Percentiles rank a stretch among this genome's conserved stretches.
Conservation (phyloP, 1,284 basidiomycete species). For the Ceratobasidium sp. region DNA sequence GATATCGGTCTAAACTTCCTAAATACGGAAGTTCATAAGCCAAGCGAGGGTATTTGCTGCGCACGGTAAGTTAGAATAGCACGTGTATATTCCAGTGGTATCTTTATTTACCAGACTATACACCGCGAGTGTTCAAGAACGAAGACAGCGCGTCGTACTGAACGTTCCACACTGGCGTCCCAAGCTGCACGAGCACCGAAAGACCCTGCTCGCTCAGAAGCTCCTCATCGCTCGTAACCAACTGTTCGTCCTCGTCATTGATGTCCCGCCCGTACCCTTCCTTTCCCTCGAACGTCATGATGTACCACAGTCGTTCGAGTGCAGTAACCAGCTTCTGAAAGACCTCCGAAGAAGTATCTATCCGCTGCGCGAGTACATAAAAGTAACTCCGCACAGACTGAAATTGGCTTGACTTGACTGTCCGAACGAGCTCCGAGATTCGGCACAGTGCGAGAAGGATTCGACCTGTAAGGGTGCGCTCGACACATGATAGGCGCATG, state of each 20-base stretch:
- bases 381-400: constrained; percentile 46
- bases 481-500: constrained; percentile 48
- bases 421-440: neutral
- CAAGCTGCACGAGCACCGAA: neutral
- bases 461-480: constrained; percentile 46
- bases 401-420: constrained; percentile 47
- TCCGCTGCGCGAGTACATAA: constrained; percentile 46
- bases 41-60: no score
- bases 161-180: constrained; percentile 8
- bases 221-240: neutral
- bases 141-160: neutral
- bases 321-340: neutral
- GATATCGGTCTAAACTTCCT: no score
- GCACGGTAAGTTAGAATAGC: no score
- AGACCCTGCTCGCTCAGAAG: neutral
- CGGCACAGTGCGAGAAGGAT: constrained; percentile 47
- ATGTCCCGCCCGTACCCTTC: neutral
- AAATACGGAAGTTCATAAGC: no score
- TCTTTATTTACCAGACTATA: no score
- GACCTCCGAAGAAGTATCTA: neutral
- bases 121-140: no score
- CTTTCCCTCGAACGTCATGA: neutral
- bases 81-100: no score
- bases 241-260: neutral
- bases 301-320: neutral